These are phyloP conservation scores for Nepenthes mirabilis DNA, from an alignment of 148 eudicot species.

Conservation along the genomic window DNA sequence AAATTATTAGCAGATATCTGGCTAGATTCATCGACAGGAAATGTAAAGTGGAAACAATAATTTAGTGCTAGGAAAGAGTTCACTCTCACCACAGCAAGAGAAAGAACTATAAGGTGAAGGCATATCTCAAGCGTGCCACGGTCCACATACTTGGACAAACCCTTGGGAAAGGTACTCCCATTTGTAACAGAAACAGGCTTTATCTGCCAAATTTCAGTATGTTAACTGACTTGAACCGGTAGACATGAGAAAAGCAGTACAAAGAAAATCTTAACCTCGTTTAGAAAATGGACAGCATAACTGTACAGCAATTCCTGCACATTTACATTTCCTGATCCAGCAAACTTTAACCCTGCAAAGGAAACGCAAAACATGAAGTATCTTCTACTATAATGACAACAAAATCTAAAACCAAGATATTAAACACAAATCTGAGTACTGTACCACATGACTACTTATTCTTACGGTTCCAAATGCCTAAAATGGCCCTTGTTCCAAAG, in stretches of 20 bases:
- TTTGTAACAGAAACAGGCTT: constrained; percentile 51
- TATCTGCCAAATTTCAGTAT: constrained; percentile 41
- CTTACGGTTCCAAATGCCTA: no score
- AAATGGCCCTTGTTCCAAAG: no score
- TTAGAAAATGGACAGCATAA: constrained; percentile 67
- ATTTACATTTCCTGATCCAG: constrained; percentile 83
- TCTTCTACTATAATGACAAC: background rate
- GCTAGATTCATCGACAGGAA: background rate
- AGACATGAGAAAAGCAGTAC: constrained; percentile 7
- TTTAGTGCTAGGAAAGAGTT: background rate
- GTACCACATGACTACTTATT: no score
- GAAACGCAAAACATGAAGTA: background rate
- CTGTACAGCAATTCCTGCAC: constrained; percentile 73
- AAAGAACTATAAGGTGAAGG: constrained; percentile 85
- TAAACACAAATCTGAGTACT: background rate
- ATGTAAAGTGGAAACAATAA: constrained; percentile 4
- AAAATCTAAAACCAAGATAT: background rate
- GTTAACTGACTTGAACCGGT: constrained; percentile 2
- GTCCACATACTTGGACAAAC: constrained; percentile 72
- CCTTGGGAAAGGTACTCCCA: constrained; percentile 43
- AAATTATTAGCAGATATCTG: constrained; percentile 8
- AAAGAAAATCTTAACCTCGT: constrained; percentile 50
- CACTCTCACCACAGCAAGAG: constrained; percentile 69
- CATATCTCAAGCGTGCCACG: constrained; percentile 87
- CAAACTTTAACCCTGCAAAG: constrained; percentile 72